phyloP scores from a whole-genome alignment of 768 basidiomycete genomes.

The Russula earlei region DNA sequence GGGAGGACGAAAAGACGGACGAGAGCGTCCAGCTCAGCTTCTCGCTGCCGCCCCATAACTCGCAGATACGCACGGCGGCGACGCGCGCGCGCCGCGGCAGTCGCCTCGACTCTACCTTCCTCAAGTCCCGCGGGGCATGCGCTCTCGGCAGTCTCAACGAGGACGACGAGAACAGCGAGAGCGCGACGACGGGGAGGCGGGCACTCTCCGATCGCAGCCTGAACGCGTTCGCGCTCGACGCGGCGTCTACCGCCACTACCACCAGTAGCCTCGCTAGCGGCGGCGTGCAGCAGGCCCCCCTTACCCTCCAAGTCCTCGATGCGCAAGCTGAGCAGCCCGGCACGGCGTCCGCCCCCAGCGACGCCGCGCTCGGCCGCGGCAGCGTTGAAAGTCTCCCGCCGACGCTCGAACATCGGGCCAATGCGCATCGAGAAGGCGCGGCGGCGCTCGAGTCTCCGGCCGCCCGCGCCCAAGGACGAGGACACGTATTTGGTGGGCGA shows the following conservation, averaged over 20 bases:
- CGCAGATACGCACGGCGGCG: background rate
- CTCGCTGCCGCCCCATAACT: constrained; percentile 23
- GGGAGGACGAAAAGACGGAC: constrained; percentile 85
- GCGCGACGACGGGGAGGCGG: constrained; percentile 26
- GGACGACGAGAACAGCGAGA: constrained; percentile 47
- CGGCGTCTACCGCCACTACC: constrained; percentile 46
- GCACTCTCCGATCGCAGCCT: constrained; percentile 62
- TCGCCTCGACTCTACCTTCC: constrained; percentile 61
- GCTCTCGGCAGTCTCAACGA: constrained; percentile 59
- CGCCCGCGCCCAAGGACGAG: constrained; percentile 45
- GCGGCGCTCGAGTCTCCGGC: constrained; percentile 74
- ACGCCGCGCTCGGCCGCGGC: constrained; percentile 8
- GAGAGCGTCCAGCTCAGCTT: constrained; percentile 58
- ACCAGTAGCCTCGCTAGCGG: constrained; percentile 24
- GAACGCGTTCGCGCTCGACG: constrained; percentile 37
- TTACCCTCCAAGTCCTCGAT: background rate
- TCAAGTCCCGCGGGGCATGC: constrained; percentile 42
- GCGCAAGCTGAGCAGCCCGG: background rate
- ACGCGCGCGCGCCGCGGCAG: constrained; percentile 37
- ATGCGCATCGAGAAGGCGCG: constrained; percentile 62
- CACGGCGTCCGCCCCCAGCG: background rate
- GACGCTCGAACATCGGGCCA: constrained; percentile 72
- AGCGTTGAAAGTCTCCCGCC: constrained; percentile 32
- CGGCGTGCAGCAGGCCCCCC: constrained; percentile 6
- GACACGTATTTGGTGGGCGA: constrained; percentile 26